Conservation (phyloP, 495 filamentous ascomycete genomes). For the Amphirosellinia nigrospora region DNA sequence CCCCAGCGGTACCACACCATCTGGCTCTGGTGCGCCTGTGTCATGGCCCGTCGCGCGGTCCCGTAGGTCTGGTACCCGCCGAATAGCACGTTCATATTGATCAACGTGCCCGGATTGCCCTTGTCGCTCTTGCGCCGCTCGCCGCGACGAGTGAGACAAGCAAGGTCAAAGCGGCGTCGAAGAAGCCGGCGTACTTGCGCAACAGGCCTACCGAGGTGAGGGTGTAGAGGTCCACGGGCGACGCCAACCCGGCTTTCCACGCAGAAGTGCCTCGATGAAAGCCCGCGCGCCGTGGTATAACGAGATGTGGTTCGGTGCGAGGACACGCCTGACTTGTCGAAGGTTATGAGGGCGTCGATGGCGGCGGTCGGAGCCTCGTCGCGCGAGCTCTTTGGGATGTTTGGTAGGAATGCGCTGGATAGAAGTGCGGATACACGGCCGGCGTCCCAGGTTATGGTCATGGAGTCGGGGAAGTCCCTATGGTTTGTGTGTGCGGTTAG, state of each 20-base stretch:
- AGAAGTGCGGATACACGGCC: constrained; percentile 71
- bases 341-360: constrained; percentile 86
- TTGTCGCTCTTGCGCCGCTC: constrained; percentile 40
- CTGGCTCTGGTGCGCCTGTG: constrained; percentile 85
- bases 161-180: constrained; percentile 76
- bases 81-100: constrained; percentile 70
- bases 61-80: constrained; percentile 56
- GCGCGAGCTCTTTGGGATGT: constrained; percentile 34
- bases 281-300: constrained; percentile 80
- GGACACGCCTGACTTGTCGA: constrained; percentile 80
- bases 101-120: constrained; percentile 57
- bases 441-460: constrained; percentile 77
- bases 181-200: constrained; percentile 79
- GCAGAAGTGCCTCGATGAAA: constrained; percentile 70
- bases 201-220: constrained; percentile 70
- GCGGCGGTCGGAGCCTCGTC: constrained; percentile 58
- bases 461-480: constrained; percentile 83
- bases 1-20: constrained; percentile 99
- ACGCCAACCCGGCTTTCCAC: constrained; percentile 67
- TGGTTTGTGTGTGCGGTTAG: not conserved
- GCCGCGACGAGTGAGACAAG: constrained; percentile 48
- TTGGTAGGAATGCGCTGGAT: constrained; percentile 64
- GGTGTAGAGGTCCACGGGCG: constrained; percentile 83
- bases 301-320: constrained; percentile 88
- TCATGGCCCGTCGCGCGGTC: constrained; percentile 82